Conservation (phyloP, 305 asterid species). For the Fraxinus sp. region DNA sequence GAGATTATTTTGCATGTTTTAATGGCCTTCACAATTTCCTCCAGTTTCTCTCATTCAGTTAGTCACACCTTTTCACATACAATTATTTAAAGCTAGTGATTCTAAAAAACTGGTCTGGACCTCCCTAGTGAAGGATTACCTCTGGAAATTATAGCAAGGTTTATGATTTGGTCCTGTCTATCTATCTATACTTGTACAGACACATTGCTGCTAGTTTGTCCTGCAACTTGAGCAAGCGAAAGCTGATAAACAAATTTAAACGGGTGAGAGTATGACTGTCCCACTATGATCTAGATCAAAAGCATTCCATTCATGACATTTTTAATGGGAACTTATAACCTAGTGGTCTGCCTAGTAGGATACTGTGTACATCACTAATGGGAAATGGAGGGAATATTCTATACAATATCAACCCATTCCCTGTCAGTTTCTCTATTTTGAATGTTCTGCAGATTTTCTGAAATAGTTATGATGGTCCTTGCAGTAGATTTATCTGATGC, state of each 20-base stretch:
- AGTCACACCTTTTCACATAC: neutral
- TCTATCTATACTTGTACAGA: neutral
- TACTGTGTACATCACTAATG: constrained; percentile 1
- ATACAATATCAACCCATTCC: neutral
- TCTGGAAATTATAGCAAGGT: neutral
- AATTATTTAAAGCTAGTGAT: constrained; percentile 11
- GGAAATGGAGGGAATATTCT: neutral
- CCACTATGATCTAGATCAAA: neutral
- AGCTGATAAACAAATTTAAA: neutral
- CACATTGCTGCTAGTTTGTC: neutral
- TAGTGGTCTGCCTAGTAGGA: neutral
- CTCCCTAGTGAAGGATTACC: neutral
- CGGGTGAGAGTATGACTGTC: neutral
- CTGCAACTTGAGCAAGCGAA: constrained; percentile 12
- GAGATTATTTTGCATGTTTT: neutral
- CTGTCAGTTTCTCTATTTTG: constrained; percentile 17
- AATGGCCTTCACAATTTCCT: neutral
- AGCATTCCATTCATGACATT: neutral
- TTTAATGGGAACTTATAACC: constrained; percentile 9
- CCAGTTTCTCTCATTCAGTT: neutral
- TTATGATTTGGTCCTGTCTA: neutral
- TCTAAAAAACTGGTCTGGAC: constrained; percentile 8
- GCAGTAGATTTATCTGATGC: constrained; percentile 16
- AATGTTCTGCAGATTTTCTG: neutral
- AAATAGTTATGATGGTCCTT: neutral